Percentiles rank a stretch among this genome's conserved stretches.
Evolutionary conservation across 225 moss, liverwort and hornwort genomes (phyloP).

Genomic region (Pseudisothecium myosuroides): DNA sequence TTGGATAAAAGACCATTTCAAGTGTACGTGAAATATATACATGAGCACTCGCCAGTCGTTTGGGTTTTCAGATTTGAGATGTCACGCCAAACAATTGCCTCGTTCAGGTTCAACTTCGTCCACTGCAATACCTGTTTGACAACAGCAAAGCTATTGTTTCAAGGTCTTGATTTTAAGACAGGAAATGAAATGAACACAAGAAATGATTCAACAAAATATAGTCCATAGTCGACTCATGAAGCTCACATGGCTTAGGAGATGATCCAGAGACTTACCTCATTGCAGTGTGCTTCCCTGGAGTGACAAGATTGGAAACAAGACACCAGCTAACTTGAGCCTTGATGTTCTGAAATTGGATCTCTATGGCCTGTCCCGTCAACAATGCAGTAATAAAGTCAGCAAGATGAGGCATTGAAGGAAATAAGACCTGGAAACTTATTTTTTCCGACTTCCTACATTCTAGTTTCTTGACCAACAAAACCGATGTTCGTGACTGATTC

Average conservation of each 20-base stretch:
- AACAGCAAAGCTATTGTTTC: neutral
- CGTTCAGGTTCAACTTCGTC: neutral
- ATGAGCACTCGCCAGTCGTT: neutral
- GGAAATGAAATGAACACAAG: neutral
- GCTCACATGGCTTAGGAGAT: neutral
- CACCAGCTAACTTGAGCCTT: neutral
- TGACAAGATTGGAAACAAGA: neutral
- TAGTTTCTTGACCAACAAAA: neutral
- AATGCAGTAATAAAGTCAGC: neutral
- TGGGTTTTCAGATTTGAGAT: neutral
- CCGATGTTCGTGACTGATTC: neutral
- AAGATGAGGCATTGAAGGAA: neutral
- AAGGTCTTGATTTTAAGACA: neutral
- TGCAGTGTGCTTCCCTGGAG: neutral
- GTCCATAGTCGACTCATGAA: neutral
- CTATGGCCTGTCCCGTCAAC: neutral
- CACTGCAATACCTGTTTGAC: neutral
- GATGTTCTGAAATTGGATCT: neutral
- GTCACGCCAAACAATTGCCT: neutral
- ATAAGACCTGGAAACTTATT: neutral
- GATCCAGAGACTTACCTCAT: neutral
- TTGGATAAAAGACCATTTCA: neutral
- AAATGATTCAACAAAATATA: neutral
- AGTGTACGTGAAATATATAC: neutral
- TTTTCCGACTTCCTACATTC: neutral